Conservation (phyloP, 371 early-diverging fungal genomes). For the Batkoa obscura region DNA sequence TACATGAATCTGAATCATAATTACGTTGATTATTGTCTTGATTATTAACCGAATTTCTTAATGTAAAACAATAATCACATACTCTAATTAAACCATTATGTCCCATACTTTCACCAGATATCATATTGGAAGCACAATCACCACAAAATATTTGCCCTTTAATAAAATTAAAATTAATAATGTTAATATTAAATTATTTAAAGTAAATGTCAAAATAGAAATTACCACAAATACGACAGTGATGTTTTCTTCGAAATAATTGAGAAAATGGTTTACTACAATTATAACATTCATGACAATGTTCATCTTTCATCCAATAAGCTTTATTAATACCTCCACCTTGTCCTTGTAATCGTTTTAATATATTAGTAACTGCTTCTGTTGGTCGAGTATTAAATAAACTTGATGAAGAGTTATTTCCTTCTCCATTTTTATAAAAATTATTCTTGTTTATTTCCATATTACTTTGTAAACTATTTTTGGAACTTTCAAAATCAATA, state of each 20-base stretch:
- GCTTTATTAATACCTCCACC: slow-evolving; percentile 39
- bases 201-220: background rate
- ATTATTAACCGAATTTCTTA: background rate
- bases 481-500: too few relatives aligned
- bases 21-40: background rate
- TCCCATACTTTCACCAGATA: slow-evolving; percentile 46
- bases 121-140: slow-evolving; percentile 57
- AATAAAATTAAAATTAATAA: slow-evolving; percentile 4
- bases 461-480: too few relatives aligned
- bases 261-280: slow-evolving; percentile 47
- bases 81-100: slow-evolving; percentile 54
- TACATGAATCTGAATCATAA: too few relatives aligned
- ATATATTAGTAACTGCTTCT: slow-evolving; percentile 2
- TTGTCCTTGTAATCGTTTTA: slow-evolving; percentile 8
- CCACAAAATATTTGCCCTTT: slow-evolving; percentile 59
- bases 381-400: background rate
- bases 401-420: background rate
- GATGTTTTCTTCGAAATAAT: slow-evolving; percentile 50
- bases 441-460: background rate
- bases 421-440: background rate
- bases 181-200: background rate
- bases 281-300: slow-evolving; percentile 52
- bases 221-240: slow-evolving; percentile 65
- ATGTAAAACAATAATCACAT: slow-evolving; percentile 44
- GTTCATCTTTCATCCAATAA: slow-evolving; percentile 69